phyloP scores from a whole-genome alignment of 306 rosid species.

The Cucurbita pepo region DNA sequence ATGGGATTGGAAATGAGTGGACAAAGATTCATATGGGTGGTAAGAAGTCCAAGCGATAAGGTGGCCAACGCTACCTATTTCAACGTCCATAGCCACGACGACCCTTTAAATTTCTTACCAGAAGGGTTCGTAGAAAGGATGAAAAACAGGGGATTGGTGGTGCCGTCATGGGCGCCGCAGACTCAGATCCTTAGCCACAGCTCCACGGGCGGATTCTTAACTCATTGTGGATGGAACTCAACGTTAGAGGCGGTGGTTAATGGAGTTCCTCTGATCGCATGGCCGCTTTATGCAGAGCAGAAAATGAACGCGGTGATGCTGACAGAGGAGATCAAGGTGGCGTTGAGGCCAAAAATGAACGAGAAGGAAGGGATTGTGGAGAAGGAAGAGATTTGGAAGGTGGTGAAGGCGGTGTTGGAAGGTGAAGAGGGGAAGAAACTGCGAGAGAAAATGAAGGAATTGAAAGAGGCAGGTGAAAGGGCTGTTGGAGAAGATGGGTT shows the following conservation, averaged over 20 bases:
- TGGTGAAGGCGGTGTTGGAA: conserved; percentile 43
- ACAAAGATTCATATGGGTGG: conserved; percentile 34
- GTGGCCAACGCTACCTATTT: conserved; percentile 30
- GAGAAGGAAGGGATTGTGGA: conserved; percentile 28
- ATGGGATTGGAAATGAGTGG: conserved; percentile 25
- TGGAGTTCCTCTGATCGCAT: conserved; percentile 51
- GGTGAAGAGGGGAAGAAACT: conserved; percentile 66
- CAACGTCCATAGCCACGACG: conserved; percentile 10
- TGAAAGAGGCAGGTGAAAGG: conserved; percentile 36
- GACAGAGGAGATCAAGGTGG: conserved; percentile 25
- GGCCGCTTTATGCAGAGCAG: conserved; percentile 77
- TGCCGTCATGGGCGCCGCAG: conserved; percentile 73
- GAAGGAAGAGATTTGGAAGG: conserved; percentile 29
- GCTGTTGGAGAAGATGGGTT: conserved; percentile 30
- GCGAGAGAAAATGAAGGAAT: conserved; percentile 33
- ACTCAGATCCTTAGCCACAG: conserved; percentile 38
- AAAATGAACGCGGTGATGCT: conserved; percentile 54
- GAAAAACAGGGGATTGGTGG: conserved; percentile 18
- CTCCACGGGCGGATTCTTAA: conserved; percentile 51
- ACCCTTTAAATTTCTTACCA: conserved; percentile 33
- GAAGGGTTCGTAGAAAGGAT: conserved; percentile 48
- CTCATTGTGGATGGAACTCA: conserved; percentile 87
- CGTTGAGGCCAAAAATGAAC: conserved; percentile 14
- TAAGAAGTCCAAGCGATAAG: conserved; percentile 18
- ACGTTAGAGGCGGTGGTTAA: conserved; percentile 31